Evolutionary conservation across 129 eudicot species (phyloP).

Genomic region (Smallanthus sonchifolius): DNA sequence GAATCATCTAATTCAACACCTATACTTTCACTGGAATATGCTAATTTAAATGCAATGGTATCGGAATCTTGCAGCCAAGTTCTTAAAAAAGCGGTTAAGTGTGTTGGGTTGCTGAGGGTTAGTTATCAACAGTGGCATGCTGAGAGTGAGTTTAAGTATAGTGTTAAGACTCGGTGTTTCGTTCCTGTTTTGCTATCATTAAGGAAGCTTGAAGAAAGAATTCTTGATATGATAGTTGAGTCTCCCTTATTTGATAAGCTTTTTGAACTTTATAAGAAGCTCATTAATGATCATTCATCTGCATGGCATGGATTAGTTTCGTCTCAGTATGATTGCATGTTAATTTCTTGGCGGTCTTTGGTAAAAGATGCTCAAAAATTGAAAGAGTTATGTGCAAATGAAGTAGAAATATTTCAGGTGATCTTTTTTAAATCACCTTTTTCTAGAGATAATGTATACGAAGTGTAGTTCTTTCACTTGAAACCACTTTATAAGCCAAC

Average conservation of each 20-base stretch:
- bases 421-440: constrained; percentile 4
- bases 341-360: constrained; percentile 63
- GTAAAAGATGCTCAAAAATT: constrained; percentile 46
- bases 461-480: neutral
- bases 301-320: constrained; percentile 61
- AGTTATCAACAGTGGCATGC: constrained; percentile 73
- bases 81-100: constrained; percentile 48
- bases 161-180: constrained; percentile 31
- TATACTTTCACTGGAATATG: constrained; percentile 54
- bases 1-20: constrained; percentile 34
- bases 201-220: constrained; percentile 54
- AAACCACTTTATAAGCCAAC: neutral
- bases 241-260: constrained; percentile 58
- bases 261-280: constrained; percentile 44
- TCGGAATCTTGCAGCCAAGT: constrained; percentile 16
- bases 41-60: constrained; percentile 26
- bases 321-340: constrained; percentile 39
- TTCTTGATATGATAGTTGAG: constrained; percentile 54
- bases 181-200: constrained; percentile 43
- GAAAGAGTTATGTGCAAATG: constrained; percentile 45
- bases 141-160: constrained; percentile 37
- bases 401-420: constrained; percentile 62
- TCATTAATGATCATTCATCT: constrained; percentile 63
- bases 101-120: constrained; percentile 53
- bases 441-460: neutral